Percentiles rank a stretch among this genome's conserved stretches.
Evolutionary conservation across 768 basidiomycete genomes (phyloP).

Genomic region (Calvatia gigantea): DNA sequence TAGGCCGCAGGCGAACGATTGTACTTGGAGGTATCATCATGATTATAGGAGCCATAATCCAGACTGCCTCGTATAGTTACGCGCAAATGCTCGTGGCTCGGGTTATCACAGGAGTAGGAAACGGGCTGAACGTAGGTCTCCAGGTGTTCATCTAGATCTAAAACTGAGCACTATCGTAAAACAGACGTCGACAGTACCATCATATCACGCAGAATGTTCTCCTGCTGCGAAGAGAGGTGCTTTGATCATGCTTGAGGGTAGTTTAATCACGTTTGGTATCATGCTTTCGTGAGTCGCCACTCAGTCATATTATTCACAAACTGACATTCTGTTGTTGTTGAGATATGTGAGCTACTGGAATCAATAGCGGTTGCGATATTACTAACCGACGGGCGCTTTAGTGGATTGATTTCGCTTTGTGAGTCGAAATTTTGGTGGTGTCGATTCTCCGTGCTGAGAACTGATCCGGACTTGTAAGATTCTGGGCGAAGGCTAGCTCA

Average conservation of each 20-base stretch:
- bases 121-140: slow-evolving; percentile 51
- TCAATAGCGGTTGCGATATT: background rate
- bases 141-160: background rate
- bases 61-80: slow-evolving; percentile 53
- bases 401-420: slow-evolving; percentile 68
- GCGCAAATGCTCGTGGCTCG: slow-evolving; percentile 61
- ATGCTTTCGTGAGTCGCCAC: slow-evolving; percentile 49
- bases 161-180: background rate
- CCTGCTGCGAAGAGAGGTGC: slow-evolving; percentile 55
- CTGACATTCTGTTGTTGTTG: background rate
- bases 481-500: slow-evolving; percentile 46
- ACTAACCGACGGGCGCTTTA: slow-evolving; percentile 17
- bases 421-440: slow-evolving; percentile 17
- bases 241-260: slow-evolving; percentile 64
- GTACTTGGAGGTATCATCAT: slow-evolving; percentile 55
- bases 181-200: slow-evolving; percentile 62
- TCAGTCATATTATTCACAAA: background rate
- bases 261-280: slow-evolving; percentile 60
- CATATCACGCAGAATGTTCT: slow-evolving; percentile 66
- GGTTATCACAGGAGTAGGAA: slow-evolving; percentile 59
- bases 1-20: slow-evolving; percentile 60
- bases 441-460: background rate
- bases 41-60: slow-evolving; percentile 60
- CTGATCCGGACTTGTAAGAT: slow-evolving; percentile 28
- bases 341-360: slow-evolving; percentile 15